Evolutionary conservation across 2,329 filamentous ascomycete species (phyloP).

Genomic region (Aspergillus flavus): DNA sequence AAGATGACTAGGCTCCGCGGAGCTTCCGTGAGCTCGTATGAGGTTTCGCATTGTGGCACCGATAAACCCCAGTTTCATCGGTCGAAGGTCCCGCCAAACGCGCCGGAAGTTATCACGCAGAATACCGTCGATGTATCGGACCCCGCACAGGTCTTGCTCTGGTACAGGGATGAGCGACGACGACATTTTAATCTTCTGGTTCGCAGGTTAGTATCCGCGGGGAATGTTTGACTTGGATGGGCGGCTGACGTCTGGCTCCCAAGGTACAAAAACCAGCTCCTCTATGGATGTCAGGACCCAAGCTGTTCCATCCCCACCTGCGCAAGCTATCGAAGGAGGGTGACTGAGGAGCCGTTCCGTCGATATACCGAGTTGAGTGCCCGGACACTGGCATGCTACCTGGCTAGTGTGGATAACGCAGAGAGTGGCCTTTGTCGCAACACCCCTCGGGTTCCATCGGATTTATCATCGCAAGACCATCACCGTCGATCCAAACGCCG

Average conservation of each 20-base stretch:
- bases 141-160: constrained; percentile 38
- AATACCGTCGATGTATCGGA: constrained; percentile 45
- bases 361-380: constrained; percentile 81
- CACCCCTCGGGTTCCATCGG: constrained; percentile 31
- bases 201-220: constrained; percentile 58
- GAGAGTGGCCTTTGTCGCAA: constrained; percentile 68
- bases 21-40: constrained; percentile 38
- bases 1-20: constrained; percentile 48
- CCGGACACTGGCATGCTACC: constrained; percentile 75
- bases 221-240: not conserved
- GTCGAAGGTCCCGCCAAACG: constrained; percentile 44
- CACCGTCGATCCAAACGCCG: constrained; percentile 34
- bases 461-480: constrained; percentile 29
- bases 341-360: constrained; percentile 69
- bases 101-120: constrained; percentile 41
- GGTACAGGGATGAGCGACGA: constrained; percentile 44
- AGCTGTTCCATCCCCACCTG: constrained; percentile 76
- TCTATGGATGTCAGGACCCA: constrained; percentile 72
- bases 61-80: constrained; percentile 34
- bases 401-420: constrained; percentile 79
- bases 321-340: constrained; percentile 73
- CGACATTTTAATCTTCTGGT: constrained; percentile 62
- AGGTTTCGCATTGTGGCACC: constrained; percentile 29
- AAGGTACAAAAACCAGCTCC: constrained; percentile 80
- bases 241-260: constrained; percentile 10